Percentiles rank a stretch among this genome's conserved stretches.
Evolutionary conservation across 2,329 filamentous ascomycete genomes (phyloP).

Genomic region (Trichoderma arundinaceum): DNA sequence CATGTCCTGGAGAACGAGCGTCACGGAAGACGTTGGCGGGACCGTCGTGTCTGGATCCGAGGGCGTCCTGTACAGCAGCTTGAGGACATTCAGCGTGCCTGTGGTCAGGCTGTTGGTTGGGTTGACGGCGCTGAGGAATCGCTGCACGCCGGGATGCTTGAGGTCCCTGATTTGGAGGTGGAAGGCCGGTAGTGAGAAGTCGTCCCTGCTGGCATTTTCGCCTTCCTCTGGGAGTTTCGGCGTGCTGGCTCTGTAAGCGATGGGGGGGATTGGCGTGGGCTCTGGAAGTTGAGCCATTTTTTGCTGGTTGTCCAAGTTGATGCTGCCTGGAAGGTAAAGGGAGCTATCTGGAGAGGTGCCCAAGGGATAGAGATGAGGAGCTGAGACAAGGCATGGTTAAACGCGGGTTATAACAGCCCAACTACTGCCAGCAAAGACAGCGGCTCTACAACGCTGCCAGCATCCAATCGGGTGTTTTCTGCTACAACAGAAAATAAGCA

Average conservation of each 20-base stretch:
- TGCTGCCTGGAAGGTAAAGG: no score
- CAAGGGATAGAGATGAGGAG: no score
- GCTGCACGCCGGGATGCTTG: conserved; percentile 61
- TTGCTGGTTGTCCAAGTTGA: no score
- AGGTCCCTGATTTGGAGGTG: conserved; percentile 66
- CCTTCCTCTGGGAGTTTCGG: not conserved
- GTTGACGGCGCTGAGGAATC: conserved; percentile 72
- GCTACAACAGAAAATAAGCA: not conserved
- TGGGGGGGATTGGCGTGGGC: not conserved
- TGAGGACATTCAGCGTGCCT: conserved; percentile 71
- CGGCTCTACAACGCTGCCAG: not conserved
- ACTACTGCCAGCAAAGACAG: not conserved
- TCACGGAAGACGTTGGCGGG: conserved; percentile 81
- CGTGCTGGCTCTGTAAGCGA: not conserved
- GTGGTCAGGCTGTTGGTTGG: conserved; percentile 64
- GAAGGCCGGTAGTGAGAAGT: conserved; percentile 59
- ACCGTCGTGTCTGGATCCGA: conserved; percentile 48
- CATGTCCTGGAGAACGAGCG: conserved; percentile 79
- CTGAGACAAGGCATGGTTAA: no score
- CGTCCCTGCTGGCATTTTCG: not conserved
- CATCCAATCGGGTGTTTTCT: not conserved
- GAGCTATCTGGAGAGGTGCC: no score
- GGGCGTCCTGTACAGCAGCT: conserved; percentile 69
- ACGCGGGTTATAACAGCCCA: not conserved
- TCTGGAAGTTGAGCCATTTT: conserved; percentile 11